Base-by-base conservation (phyloP, 2,329 filamentous ascomycete genomes). In the Alternaria sp. region DNA sequence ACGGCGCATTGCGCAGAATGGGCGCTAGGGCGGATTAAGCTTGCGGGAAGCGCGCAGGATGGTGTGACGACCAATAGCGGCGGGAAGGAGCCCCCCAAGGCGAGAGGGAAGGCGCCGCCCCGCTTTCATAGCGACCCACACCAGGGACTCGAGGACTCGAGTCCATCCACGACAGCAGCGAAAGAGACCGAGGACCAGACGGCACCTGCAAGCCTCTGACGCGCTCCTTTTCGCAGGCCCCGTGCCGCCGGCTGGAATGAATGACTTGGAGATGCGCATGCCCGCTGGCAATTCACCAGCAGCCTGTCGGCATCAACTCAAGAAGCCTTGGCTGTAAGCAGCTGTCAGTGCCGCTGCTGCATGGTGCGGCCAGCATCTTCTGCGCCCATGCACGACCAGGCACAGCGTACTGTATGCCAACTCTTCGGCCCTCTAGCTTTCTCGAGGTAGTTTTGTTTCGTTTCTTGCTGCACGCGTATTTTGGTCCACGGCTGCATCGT, bases 381-480 rank as follows among this genome's bases (percentile, higher is more conserved):
- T 52, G 57, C 55, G 57, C 65, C 55, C 58, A 62, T 61, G 62
- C 66, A 63, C 50, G 46, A 56, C 54, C 60, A 61, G 56, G 61
- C 65, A 68, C 65, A 62, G 54, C 54, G 36, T 55, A 60, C 17
- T 17, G 17, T 17, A 17, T 17, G 17, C 17, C 17, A 17, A 17
- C 17, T 46, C 23, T 13, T 51, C 42, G 39, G 24, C 45, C 5
- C 33, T 42, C 63, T 65, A 69, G 55, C 68, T 51, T 24, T 8
- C 52, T 62, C 24, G 34, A 54, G 70, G 10, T 52, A 62, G 46
- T 64, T 69, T 54, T 51, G 69, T 71, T 71, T 71, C 58, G 60
- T 65, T 69, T 65, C 56, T 36, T 54, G 60, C 52, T 56, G 56
- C 58, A 67, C 54, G 61, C 51, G 71, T 75, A 74, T 72, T 72